phyloP scores from a whole-genome alignment of 305 asterid species.

The Solanum aculeatissimum region DNA sequence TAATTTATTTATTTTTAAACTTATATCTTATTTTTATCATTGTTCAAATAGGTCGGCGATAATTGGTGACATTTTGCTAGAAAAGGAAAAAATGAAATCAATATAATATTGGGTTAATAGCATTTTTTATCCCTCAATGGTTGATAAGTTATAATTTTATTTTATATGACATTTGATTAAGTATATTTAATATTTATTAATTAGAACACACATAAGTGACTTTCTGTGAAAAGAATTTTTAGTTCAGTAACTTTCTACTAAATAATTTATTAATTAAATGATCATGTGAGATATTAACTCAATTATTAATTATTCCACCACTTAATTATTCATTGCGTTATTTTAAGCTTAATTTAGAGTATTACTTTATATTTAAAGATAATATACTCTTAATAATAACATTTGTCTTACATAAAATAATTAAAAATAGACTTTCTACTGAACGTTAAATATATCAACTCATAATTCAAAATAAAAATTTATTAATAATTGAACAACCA shows the following conservation, averaged over 20 bases:
- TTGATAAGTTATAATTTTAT: not conserved
- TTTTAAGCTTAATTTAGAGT: not conserved
- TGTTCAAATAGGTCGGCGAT: not conserved
- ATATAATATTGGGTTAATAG: not conserved
- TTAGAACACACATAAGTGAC: too few relatives aligned
- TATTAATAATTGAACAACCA: not conserved
- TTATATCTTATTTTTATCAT: not conserved
- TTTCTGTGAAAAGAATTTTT: too few relatives aligned
- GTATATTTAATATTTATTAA: not conserved
- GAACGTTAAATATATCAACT: not conserved
- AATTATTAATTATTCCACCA: not conserved
- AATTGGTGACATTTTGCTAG: not conserved
- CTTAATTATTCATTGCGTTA: not conserved
- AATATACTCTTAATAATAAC: not conserved
- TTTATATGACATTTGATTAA: not conserved
- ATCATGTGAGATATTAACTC: too few relatives aligned
- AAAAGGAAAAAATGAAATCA: not conserved
- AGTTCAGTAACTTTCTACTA: too few relatives aligned
- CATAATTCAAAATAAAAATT: not conserved
- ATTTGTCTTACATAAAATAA: not conserved
- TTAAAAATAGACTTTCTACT: not conserved
- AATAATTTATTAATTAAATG: too few relatives aligned
- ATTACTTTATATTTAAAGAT: not conserved
- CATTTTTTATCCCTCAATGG: not conserved
- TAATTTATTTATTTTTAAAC: not conserved